Evolutionary conservation across 192 early-diverging fungal genomes (phyloP).

Genomic region (Entomortierella lignicola): DNA sequence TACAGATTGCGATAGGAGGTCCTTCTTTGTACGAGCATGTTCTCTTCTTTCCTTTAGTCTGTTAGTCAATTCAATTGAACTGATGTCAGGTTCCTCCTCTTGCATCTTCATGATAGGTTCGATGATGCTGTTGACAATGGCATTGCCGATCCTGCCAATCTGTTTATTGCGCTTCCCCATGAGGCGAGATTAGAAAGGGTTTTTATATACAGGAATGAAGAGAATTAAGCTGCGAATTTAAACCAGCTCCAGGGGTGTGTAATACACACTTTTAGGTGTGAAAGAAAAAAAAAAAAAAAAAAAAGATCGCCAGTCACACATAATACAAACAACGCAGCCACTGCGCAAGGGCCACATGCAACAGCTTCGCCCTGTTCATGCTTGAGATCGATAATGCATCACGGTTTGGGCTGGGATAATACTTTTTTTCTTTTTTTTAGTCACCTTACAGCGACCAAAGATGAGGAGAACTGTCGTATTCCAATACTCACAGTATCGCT

Average conservation of each 20-base stretch:
- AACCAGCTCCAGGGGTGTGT: background rate
- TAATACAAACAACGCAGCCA: background rate
- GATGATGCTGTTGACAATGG: conserved; percentile 50
- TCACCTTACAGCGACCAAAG: too few relatives aligned
- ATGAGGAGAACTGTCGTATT: too few relatives aligned
- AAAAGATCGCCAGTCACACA: background rate
- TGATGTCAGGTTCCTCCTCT: conserved; percentile 52
- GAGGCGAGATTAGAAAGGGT: background rate
- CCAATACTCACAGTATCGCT: too few relatives aligned
- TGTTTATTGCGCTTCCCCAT: conserved; percentile 53
- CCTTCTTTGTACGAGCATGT: conserved; percentile 42
- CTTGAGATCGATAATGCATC: too few relatives aligned
- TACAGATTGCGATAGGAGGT: conserved; percentile 36
- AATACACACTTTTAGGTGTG: background rate
- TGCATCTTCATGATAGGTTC: conserved; percentile 57
- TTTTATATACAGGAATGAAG: background rate
- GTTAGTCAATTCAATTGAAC: conserved; percentile 29
- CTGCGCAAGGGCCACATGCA: too few relatives aligned
- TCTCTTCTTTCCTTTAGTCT: conserved; percentile 37
- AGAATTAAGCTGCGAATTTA: background rate
- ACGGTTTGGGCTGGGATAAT: too few relatives aligned
- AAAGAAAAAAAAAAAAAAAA: background rate
- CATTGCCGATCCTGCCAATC: conserved; percentile 45
- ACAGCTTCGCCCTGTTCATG: too few relatives aligned
- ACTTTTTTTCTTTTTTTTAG: too few relatives aligned